A percentile compares a stretch with the other conserved stretches of the same genome.
These are phyloP conservation scores for Dryas integrifolia DNA, from an alignment of 331 rosid genomes.

Conservation along the genomic window DNA sequence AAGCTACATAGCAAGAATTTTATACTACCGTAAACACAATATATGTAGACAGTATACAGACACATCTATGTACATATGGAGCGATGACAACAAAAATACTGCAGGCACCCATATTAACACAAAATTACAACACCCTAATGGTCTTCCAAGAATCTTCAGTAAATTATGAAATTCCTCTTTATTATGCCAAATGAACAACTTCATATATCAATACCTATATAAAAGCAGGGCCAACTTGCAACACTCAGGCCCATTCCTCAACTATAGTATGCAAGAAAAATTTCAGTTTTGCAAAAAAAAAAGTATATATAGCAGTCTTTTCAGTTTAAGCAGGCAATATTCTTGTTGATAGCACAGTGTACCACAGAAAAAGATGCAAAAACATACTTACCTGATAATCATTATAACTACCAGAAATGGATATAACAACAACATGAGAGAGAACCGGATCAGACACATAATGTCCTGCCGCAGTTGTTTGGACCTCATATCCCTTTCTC, in stretches of 20 bases:
- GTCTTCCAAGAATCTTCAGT: neutral
- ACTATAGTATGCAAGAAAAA: neutral
- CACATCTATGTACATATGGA: neutral
- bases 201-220: neutral
- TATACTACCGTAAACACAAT: neutral
- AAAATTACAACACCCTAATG: neutral
- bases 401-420: conserved; percentile 83
- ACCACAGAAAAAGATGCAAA: conserved; percentile 12
- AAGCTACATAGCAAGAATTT: conserved; percentile 18
- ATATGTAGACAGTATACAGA: neutral
- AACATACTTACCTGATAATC: conserved; percentile 75
- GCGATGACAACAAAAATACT: neutral
- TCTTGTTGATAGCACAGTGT: conserved; percentile 5
- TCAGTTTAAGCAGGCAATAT: conserved; percentile 16
- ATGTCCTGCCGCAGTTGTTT: conserved; percentile 59
- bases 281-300: conserved; percentile 2
- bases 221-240: conserved; percentile 5
- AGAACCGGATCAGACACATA: conserved; percentile 64
- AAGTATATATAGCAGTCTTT: conserved; percentile 18
- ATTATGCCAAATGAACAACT: neutral
- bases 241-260: conserved; percentile 19
- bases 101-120: neutral
- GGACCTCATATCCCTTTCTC: conserved; percentile 79
- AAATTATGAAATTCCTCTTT: neutral
- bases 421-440: conserved; percentile 79